A percentile compares a stretch with the other conserved stretches of the same genome.
These are phyloP conservation scores for Ogataea angusta DNA, from an alignment of 805 yeast genomes.

Conservation along the genomic window DNA sequence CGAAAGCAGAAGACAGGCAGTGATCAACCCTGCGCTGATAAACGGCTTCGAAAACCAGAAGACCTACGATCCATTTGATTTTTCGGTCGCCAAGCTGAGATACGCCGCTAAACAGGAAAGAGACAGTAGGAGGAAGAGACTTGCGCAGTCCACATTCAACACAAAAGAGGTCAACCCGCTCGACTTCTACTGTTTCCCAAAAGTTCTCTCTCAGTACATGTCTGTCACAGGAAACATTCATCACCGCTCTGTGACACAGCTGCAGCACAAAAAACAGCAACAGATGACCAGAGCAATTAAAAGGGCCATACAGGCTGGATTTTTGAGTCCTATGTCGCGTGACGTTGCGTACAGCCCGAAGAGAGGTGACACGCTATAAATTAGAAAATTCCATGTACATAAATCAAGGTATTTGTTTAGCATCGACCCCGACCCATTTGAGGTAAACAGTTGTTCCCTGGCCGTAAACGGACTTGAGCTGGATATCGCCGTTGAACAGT, in stretches of 20 bases:
- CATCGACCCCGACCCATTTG: conserved; percentile 38
- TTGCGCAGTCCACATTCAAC: conserved; percentile 32
- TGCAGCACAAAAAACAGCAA: conserved; percentile 64
- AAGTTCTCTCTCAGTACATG: conserved; percentile 59
- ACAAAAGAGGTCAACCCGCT: conserved; percentile 58
- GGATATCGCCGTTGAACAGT: conserved; percentile 67
- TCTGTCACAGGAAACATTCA: conserved; percentile 73
- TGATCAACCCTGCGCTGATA: conserved; percentile 36
- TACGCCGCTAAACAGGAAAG: conserved; percentile 40
- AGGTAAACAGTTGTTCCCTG: conserved; percentile 79
- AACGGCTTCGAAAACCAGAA: conserved; percentile 48
- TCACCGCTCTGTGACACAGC: conserved; percentile 69
- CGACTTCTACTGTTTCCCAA: conserved; percentile 71
- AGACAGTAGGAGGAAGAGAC: conserved; percentile 18
- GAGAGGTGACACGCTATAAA: conserved; percentile 29
- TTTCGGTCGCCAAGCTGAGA: conserved; percentile 55
- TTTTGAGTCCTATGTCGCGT: conserved; percentile 71
- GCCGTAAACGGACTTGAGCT: conserved; percentile 68
- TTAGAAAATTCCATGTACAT: conserved; percentile 3
- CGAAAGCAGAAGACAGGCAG: conserved; percentile 21
- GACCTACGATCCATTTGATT: conserved; percentile 80
- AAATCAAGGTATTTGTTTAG: conserved; percentile 15
- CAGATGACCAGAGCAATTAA: conserved; percentile 72
- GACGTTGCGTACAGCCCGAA: conserved; percentile 42
- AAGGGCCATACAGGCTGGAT: conserved; percentile 77